Base-by-base conservation (phyloP, 2,329 filamentous ascomycete species). In the Venturia oleaginea region DNA sequence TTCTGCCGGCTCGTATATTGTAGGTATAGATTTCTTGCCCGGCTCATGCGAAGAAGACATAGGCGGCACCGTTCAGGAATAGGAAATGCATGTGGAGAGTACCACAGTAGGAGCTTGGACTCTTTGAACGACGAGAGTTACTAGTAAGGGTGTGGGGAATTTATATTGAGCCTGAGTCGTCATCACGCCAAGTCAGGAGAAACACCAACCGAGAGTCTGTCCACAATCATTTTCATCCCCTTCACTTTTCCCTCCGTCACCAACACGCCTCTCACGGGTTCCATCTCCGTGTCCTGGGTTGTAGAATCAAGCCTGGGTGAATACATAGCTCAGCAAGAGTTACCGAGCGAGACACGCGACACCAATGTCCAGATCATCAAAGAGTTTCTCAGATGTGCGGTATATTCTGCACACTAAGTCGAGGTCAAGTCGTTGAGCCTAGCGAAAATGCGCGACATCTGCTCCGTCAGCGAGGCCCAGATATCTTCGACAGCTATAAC, bases 381-480 rank as follows among this genome's bases (percentile, higher is more conserved):
- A 60, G 24, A 37, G n/a, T 32, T 32, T n/a, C 42, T 32, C 40
- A 37, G 24, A 68, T 68, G 67, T 68, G 67, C 46, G 65, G 65
- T 24, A 66, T 66, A n/a, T 66, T 54, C 59, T 66, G 64, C 59
- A 30, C 55, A 34, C 34, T 66, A 34, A 66, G 65, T 30, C n/a
- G 42, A 24, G 34, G 66, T 19, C 34, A 38, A 30, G 48, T 54
- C 51, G 30, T 37, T 32, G n/a, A 22, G 10, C 51, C 54, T 19
- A 61, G 37, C 64, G 2, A 59, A 6, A 40, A 10, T 19, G 30
- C 59, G 24, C 24, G 24, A 37, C 4, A 57, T 11, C 59, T 62
- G 22, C 65, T 66, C 3, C 40, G 13, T 17, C 40, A 62, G 19
- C 43, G 65, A 32, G 65, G 65, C 6, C 65, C 65, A 17, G 64